Evolutionary conservation across 2,329 filamentous ascomycete genomes (phyloP), one percentile per base, ranked within the genome.

Genomic region (Cladosporium sp.): DNA sequence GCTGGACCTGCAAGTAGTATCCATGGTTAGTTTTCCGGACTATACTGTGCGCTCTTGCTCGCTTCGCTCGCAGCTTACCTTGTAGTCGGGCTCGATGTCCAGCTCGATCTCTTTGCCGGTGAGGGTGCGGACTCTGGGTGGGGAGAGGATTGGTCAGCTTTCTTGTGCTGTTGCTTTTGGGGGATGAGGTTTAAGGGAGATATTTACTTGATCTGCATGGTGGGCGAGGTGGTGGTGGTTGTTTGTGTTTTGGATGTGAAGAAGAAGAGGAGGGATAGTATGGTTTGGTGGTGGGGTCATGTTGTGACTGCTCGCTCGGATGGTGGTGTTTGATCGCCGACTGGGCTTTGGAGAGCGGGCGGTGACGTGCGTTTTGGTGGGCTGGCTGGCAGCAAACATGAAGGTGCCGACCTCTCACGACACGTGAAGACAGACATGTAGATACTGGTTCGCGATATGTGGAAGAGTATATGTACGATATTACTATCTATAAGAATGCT

Each of bases 81-180:
- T 97, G 86, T 96, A 96, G 76, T 92, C 90, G 63, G 88, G 85
- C 84, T 98, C 95, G 78, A 99, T 96, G 77, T 98, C 93, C 75
- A 99, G 88, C 85, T 98, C 94, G 79, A 98, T 98, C 83, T 99
- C 93, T 85, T 98, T 98, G 77, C 95, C 95, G 70, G 95, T 98
- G 71, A 99, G 89, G 69, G 95, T 99, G 78, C 95, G 91, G 78
- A 99, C 94, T 86, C 94, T 99, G 68, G 41, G 38, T 52, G 51
- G 11, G 38, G 21, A 36, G 41, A 21, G 41, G 41, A 54, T 44
- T 38, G 15, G 61, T 38, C 30, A 44, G 52, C 38, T 26, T 5
- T 11, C 21, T 21, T 47, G 41, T n/a, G 41, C 6, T 21, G 21
- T 47, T 21, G n/a, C 24, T n/a, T 21, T 15, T 0, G 15, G 6